These are phyloP conservation scores for Plasmodium knowlesi DNA, from an alignment of 169 alveolate species.

Conservation along the genomic window DNA sequence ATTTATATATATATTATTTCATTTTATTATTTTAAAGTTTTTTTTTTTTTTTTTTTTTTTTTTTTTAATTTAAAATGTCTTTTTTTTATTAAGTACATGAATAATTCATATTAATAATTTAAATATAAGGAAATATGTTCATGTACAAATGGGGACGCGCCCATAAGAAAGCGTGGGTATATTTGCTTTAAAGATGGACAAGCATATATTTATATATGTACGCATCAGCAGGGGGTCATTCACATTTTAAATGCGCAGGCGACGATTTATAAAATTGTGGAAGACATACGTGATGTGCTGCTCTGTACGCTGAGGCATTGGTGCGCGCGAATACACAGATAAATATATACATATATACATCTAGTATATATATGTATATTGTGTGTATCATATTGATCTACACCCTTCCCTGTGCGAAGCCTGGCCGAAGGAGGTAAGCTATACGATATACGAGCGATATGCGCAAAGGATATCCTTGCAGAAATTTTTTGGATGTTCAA, in stretches of 20 bases:
- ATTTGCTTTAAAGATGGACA: not conserved
- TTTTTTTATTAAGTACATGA: conserved; percentile 34
- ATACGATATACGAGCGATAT: not conserved
- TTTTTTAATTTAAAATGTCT: no score
- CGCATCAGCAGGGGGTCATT: conserved; percentile 8
- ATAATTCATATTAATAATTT: conserved; percentile 60
- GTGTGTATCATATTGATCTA: not conserved
- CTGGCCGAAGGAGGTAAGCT: not conserved
- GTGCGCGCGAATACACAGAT: not conserved
- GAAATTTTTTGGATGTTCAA: not conserved
- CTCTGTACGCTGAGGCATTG: not conserved
- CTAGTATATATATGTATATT: not conserved
- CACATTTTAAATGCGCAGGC: conserved; percentile 27
- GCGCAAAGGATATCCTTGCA: not conserved
- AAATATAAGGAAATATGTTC: conserved; percentile 18
- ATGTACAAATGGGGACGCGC: not conserved
- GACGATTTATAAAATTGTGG: conserved; percentile 15
- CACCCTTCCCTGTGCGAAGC: not conserved
- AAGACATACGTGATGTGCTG: not conserved
- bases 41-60: conserved; percentile 6
- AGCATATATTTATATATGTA: not conserved
- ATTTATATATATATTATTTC: not conserved
- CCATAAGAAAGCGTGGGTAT: not conserved
- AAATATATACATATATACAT: not conserved
- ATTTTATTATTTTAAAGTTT: no score